Conservation (phyloP, 2,329 filamentous ascomycete species). For the Aspergillus oerlinghausenensis region DNA sequence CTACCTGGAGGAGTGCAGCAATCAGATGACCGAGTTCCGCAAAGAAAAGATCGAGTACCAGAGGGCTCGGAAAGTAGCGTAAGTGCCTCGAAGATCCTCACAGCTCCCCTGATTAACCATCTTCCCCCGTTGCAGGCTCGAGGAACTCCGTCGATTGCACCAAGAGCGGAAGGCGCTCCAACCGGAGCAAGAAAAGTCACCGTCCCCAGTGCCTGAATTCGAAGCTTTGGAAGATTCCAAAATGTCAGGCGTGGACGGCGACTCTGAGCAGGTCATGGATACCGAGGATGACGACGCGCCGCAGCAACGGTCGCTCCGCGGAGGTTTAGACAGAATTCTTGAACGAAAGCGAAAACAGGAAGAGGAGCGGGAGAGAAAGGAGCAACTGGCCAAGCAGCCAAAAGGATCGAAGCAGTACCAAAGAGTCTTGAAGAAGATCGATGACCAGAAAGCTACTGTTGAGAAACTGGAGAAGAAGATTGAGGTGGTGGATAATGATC, state of each 20-base stretch:
- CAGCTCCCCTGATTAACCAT: not conserved
- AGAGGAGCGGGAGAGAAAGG: slow-evolving; percentile 64
- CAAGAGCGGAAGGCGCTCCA: slow-evolving; percentile 46
- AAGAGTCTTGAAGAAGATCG: slow-evolving; percentile 81
- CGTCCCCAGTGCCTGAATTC: slow-evolving; percentile 40
- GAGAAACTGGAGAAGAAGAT: slow-evolving; percentile 82
- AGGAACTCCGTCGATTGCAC: slow-evolving; percentile 44
- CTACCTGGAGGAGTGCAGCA: slow-evolving; percentile 87
- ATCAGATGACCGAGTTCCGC: slow-evolving; percentile 88
- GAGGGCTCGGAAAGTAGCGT: slow-evolving; percentile 63
- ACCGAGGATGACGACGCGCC: slow-evolving; percentile 64
- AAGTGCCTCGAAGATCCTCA: slow-evolving; percentile 29
- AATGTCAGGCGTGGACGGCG: slow-evolving; percentile 52
- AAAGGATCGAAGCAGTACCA: slow-evolving; percentile 86
- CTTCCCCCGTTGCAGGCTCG: slow-evolving; percentile 24
- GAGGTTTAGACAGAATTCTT: slow-evolving; percentile 63
- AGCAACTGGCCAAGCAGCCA: slow-evolving; percentile 60
- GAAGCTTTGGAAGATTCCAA: slow-evolving; percentile 37
- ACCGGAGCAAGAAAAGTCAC: slow-evolving; percentile 42
- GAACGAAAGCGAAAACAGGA: slow-evolving; percentile 75
- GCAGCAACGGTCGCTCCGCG: slow-evolving; percentile 54
- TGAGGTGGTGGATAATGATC: slow-evolving; percentile 77
- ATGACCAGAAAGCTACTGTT: slow-evolving; percentile 77
- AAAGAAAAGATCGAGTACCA: slow-evolving; percentile 96
- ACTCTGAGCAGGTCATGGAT: slow-evolving; percentile 59